Conservation (phyloP, 805 yeast species). For the Scheffersomyces lignosus region DNA sequence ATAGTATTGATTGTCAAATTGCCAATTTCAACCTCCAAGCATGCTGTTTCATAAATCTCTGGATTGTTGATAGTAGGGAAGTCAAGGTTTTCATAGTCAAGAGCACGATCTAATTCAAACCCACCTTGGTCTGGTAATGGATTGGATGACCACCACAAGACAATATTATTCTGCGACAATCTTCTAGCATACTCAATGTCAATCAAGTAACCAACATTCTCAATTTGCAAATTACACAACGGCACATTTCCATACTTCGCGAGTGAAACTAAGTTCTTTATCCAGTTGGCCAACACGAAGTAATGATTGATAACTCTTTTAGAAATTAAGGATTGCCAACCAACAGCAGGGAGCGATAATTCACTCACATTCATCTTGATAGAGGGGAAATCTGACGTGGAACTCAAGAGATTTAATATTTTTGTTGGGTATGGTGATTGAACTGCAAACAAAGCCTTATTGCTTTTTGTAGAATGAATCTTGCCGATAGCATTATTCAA, state of each 20-base stretch:
- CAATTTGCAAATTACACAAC: slow-evolving; percentile 78
- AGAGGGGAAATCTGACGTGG: slow-evolving; percentile 59
- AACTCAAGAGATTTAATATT: slow-evolving; percentile 46
- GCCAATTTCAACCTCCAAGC: slow-evolving; percentile 74
- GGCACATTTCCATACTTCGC: slow-evolving; percentile 81
- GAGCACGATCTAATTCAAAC: slow-evolving; percentile 57
- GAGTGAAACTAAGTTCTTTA: slow-evolving; percentile 61
- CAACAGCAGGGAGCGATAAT: slow-evolving; percentile 65
- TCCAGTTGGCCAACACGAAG: slow-evolving; percentile 72
- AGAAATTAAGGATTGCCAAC: slow-evolving; percentile 74
- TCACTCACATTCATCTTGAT: slow-evolving; percentile 61
- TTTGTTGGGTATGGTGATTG: slow-evolving; percentile 66
- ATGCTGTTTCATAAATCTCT: slow-evolving; percentile 74
- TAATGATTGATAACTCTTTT: slow-evolving; percentile 69
- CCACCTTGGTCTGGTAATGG: slow-evolving; percentile 88
- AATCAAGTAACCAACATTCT: slow-evolving; percentile 72
- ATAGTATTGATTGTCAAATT: slow-evolving; percentile 86
- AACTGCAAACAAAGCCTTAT: slow-evolving; percentile 63
- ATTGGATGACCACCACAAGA: slow-evolving; percentile 91
- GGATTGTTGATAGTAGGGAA: slow-evolving; percentile 76
- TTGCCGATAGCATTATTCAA: slow-evolving; percentile 54
- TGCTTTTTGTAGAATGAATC: slow-evolving; percentile 59
- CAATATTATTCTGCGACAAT: slow-evolving; percentile 60
- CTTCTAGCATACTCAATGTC: slow-evolving; percentile 87
- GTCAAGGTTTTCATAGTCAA: slow-evolving; percentile 57